Conservation (phyloP, 305 asterid species). For the Rubia occidens region DNA sequence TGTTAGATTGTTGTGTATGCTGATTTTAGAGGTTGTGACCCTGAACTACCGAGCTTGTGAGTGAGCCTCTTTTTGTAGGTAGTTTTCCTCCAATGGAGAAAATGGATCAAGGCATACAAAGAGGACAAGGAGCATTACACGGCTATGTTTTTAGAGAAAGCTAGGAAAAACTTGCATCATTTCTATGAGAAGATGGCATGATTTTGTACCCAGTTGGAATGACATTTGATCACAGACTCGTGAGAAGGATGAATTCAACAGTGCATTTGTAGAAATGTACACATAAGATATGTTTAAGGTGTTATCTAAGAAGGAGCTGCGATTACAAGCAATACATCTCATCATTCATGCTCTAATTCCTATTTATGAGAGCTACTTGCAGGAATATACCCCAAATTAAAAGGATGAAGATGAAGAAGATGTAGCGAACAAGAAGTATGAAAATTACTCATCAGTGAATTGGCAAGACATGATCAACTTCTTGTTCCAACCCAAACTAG, state of each 20-base stretch:
- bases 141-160: too few species aligned
- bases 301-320: slow-evolving; percentile 42
- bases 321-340: slow-evolving; percentile 38
- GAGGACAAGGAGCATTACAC: too few species aligned
- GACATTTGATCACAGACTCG: too few species aligned
- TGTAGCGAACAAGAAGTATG: slow-evolving; percentile 1
- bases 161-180: too few species aligned
- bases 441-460: slow-evolving; percentile 34
- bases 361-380: slow-evolving; percentile 40
- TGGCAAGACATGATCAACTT: slow-evolving; percentile 37
- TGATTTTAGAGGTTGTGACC: too few species aligned
- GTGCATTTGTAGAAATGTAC: slow-evolving; percentile 48
- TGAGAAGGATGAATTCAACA: slow-evolving; percentile 28
- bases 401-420: slow-evolving; percentile 25
- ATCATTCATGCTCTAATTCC: slow-evolving; percentile 45
- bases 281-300: slow-evolving; percentile 48
- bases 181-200: too few species aligned
- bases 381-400: slow-evolving; percentile 32
- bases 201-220: too few species aligned
- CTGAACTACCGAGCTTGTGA: too few species aligned
- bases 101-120: too few species aligned
- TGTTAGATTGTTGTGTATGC: too few species aligned
- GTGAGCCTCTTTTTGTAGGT: too few species aligned
- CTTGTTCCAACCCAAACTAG: slow-evolving; percentile 45
- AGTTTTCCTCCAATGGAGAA: too few species aligned